Evolutionary conservation across 2,329 filamentous ascomycete genomes (phyloP), one percentile per base, ranked within the genome.

Genomic region (Fusarium verrucosum): DNA sequence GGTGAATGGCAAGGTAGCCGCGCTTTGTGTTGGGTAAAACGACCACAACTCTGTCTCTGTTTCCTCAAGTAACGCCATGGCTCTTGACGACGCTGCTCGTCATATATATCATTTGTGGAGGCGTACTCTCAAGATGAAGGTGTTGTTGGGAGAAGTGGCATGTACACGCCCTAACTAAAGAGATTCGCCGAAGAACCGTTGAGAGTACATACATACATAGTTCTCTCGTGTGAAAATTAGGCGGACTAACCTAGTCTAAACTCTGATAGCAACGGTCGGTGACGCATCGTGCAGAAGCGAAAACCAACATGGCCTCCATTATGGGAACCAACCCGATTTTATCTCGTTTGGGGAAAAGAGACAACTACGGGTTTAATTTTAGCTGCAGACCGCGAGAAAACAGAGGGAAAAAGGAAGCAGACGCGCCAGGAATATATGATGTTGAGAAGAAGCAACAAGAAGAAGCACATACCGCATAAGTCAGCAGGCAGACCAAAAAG

Each of bases 301-400:
- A 49, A 53, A 33, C 25, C 20, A 33, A 26, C 19, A 43, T 32
- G 41, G 36, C 33, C 25, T 41, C 32, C 32, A 20, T 20, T 10
- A 41, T 26, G 54, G 47, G 30, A 52, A 30, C 28, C 13, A 30
- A 30, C 41, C 28, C 32, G 19, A 36, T 20, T 16, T 17, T 23
- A 41, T 53, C 37, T 19, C 32, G 33, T 26, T 43, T n/a, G n/a
- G 56, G 44, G 64, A 58, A 46, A 70, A 70, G 66, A 70, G 66
- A 66, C 37, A 66, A 70, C 64, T 65, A 56, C 42, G 46, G 44
- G 26, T 20, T 19, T 43, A 17, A 40, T 9, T 11, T 22, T 36
- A 16, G 45, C 46, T 50, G 36, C 22, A 20, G 20, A 11, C 36
- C 10, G 5, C 23, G 25, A 10, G 8, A 20, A 14, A 22, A 25